Evolutionary conservation across 192 early-diverging fungal genomes (phyloP).

Genomic region (Coemansia sp.): DNA sequence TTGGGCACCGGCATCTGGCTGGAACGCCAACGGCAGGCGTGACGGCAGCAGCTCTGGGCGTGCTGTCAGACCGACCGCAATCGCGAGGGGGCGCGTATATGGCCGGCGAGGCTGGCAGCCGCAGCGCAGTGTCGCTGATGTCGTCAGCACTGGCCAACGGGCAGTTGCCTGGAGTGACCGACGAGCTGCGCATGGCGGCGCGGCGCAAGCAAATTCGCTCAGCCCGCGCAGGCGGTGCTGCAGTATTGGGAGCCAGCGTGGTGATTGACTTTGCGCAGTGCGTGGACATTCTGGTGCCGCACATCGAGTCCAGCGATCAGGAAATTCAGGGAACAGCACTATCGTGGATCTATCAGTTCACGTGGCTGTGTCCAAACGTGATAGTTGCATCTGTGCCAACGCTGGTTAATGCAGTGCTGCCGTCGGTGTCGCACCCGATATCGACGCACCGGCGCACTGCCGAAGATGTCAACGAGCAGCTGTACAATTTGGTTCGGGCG

Average conservation of each 20-base stretch:
- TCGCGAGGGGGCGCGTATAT: background rate
- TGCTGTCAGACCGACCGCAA: conserved; percentile 8
- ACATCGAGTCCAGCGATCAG: conserved; percentile 68
- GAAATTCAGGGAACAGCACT: conserved; percentile 93
- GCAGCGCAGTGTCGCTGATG: conserved; percentile 33
- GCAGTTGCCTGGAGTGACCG: conserved; percentile 15
- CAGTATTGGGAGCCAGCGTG: conserved; percentile 19
- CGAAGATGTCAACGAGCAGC: conserved; percentile 73
- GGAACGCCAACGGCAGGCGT: conserved; percentile 1
- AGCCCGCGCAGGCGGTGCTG: conserved; percentile 20
- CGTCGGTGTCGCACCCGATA: conserved; percentile 78
- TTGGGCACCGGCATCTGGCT: conserved; percentile 11
- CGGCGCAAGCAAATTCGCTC: conserved; percentile 38
- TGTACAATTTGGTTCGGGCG: conserved; percentile 77
- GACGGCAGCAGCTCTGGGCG: conserved; percentile 6
- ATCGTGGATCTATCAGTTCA: conserved; percentile 90
- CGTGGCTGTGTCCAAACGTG: conserved; percentile 74
- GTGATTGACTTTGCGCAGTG: conserved; percentile 79
- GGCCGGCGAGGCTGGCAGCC: background rate
- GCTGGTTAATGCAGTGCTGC: conserved; percentile 81
- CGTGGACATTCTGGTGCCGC: conserved; percentile 79
- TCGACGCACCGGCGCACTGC: conserved; percentile 70
- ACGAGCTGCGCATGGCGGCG: conserved; percentile 49
- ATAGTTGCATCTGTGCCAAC: conserved; percentile 81
- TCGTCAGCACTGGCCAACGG: conserved; percentile 27